Percentiles rank a stretch among this genome's conserved stretches.
phyloP scores from a whole-genome alignment of 345 rosid species.

The Luvunga scandens region DNA sequence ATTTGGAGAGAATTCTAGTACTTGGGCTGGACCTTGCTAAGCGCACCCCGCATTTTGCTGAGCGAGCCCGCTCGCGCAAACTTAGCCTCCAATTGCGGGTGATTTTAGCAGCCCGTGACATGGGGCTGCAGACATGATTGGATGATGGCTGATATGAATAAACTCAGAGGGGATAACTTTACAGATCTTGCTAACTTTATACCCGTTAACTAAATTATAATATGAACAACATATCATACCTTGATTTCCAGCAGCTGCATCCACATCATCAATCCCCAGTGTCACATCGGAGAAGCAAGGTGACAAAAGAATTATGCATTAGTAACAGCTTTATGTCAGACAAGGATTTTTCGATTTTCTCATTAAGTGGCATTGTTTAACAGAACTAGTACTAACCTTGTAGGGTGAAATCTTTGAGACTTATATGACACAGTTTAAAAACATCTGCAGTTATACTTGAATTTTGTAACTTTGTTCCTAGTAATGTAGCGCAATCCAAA shows the following conservation, averaged over 20 bases:
- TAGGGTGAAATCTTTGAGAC: constrained; percentile 94
- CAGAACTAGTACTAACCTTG: constrained; percentile 57
- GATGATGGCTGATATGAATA: not conserved
- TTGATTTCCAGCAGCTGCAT: constrained; percentile 59
- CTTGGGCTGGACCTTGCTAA: no score
- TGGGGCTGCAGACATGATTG: not conserved
- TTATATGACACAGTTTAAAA: constrained; percentile 76
- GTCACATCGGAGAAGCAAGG: constrained; percentile 7
- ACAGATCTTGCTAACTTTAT: not conserved
- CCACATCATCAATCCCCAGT: constrained; percentile 15
- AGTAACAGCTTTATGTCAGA: constrained; percentile 12
- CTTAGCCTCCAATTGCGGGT: no score
- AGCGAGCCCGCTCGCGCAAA: no score
- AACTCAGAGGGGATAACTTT: not conserved
- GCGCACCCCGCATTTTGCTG: no score
- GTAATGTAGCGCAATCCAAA: constrained; percentile 75
- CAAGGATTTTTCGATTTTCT: constrained; percentile 6
- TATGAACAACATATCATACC: constrained; percentile 34
- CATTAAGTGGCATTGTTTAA: constrained; percentile 4
- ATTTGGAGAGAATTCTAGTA: no score
- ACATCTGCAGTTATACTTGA: constrained; percentile 62
- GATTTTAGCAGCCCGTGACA: no score
- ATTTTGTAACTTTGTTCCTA: constrained; percentile 66
- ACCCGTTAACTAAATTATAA: not conserved
- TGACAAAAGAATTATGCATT: constrained; percentile 19